Evolutionary conservation across 345 rosid species (phyloP), one percentile per base, ranked within the genome.

Genomic region (Citropsis articulata): DNA sequence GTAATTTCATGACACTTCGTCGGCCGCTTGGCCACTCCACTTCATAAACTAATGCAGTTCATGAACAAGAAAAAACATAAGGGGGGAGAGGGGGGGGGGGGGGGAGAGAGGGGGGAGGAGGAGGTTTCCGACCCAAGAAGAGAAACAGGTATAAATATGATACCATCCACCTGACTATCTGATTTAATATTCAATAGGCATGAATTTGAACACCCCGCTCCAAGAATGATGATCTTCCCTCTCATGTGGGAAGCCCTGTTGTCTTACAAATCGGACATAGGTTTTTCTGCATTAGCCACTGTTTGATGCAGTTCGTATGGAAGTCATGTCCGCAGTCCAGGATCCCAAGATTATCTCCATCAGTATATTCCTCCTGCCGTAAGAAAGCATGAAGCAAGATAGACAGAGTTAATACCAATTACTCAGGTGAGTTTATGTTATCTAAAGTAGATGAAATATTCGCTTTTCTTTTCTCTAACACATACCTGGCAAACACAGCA

Each of bases 401-500:
- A 71, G 64, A 48, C 24, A 21, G 40, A 63, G 57, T 31, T 22
- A 5, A 33, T 31, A 73, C 31, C 13, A 19, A 71, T 14, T 38
- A 24, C 33, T 53, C n/a, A 56, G 72, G 21, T 5, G 24, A 62
- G 35, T 4, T 7, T 9, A 72, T 66, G 71, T 65, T 59, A 50
- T 66, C 61, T 57, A 50, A 38, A 53, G 38, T 9, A 53, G 2
- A 45, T 12, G 61, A 40, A 16, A 42, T 35, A 7, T 21, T 28
- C 13, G 40, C 22, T 27, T 53, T 9, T 33, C 72, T 9, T 57
- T 35, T 14, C 16, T 53, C 38, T 27, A 27, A 22, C 65, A 71
- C 61, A 64, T 84, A 92, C 99, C 97, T 89, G 97, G 84, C 98
- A 96, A 60, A 96, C 79, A 73, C 97, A 94, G 82, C 99, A 92